Conservation (phyloP, 2,329 filamentous ascomycete species). For the Neonectria magnoliae region DNA sequence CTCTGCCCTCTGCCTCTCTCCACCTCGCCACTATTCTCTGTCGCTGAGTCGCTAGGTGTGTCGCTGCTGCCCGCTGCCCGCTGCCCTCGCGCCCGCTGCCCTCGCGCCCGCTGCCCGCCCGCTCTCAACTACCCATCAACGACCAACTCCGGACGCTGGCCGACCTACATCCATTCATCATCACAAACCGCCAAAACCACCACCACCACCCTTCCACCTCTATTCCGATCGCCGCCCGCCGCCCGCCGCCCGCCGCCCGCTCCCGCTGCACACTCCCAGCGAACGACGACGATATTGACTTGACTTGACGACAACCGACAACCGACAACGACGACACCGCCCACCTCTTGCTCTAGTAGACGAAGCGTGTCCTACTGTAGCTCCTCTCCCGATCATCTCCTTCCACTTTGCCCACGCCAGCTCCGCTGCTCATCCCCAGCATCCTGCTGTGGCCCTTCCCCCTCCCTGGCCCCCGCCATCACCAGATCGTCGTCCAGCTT, state of each 20-base stretch:
- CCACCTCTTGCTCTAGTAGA: conserved; percentile 30
- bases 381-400: conserved; percentile 31
- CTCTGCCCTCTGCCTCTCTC: not conserved
- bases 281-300: not conserved
- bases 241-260: conserved; percentile 7
- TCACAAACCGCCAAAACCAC: conserved; percentile 13
- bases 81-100: conserved; percentile 21
- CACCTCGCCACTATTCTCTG: conserved; percentile 3
- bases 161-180: conserved; percentile 22
- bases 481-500: conserved; percentile 27
- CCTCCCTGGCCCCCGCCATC: conserved; percentile 35
- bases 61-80: conserved; percentile 5
- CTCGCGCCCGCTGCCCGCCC: conserved; percentile 21
- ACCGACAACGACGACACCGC: conserved; percentile 32
- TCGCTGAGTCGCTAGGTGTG: conserved; percentile 14
- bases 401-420: conserved; percentile 28
- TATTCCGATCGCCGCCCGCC: conserved; percentile 14
- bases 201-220: conserved; percentile 1
- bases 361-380: conserved; percentile 33
- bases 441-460: conserved; percentile 26
- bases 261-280: conserved; percentile 1
- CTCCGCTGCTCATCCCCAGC: conserved; percentile 25
- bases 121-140: conserved; percentile 22
- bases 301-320: not conserved
- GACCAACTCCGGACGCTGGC: conserved; percentile 17